Base-by-base conservation (phyloP, 768 basidiomycete species). In the Asterophora lycoperdoides region DNA sequence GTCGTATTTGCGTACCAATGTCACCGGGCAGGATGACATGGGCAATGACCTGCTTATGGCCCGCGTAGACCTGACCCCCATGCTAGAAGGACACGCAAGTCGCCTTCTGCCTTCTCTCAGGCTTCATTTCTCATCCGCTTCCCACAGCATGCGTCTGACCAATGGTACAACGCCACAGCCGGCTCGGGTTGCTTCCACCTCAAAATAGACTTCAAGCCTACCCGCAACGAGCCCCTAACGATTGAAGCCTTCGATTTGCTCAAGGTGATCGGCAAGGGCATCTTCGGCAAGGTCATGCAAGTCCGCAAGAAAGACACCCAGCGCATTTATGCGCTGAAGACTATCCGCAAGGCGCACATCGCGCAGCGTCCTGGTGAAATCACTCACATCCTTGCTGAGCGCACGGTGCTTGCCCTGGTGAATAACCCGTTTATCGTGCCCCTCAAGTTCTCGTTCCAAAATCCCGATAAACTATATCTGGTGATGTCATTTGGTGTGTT, bases 401-500 rank as follows among this genome's bases (percentile, higher is more conserved):
- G 96, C 56, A 98, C 95, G 0, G 95, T 99, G 19, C 77, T 98
- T 40, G 95, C 95, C 0, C 78, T 97, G 46, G 96, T 99, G 52
- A 96, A 97, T 71, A 96, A 93, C 61, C 95, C 95, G 0, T 99
- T 99, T 73, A 97, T 99, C 67, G 96, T 97, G 0, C 96, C 95
- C 15, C 83, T 99, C 67, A 98, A 99, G 64, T 97, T 99, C 69
- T 95, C 93, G 4, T 99, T 98, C 79, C 95, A 99, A 71, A 93
- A 86, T 52, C 89, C 89, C 1, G 95, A 98, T 65, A 99, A 99
- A 66, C 74, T 99, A 5, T 99, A 99, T 65, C 73, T 99, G 47
- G 92, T 97, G 32, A 89, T 99, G 85, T 94, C 94, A 18, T 98
- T 97, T 60, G 86, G 89, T 87, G 42, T 49, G 84, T 68, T 7